A percentile compares a stretch with the other conserved stretches of the same genome.
Conservation (phyloP, 2,329 filamentous ascomycete species). For the Metarhizium album region DNA sequence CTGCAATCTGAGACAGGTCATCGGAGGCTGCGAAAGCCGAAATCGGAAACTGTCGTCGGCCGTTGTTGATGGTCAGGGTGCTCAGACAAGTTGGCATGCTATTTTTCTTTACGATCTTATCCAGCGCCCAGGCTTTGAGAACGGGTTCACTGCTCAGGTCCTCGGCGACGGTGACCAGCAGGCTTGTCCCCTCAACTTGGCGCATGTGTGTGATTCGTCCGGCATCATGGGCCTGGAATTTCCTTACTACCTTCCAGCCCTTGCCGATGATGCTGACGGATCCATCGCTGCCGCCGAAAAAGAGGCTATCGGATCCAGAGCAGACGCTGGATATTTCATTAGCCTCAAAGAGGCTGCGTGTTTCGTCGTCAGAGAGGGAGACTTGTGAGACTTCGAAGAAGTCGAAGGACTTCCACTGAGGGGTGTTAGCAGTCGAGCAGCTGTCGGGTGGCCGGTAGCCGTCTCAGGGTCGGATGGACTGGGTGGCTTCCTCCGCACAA, state of each 20-base stretch:
- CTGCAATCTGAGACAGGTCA: slow-evolving; percentile 83
- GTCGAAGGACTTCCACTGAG: slow-evolving; percentile 96
- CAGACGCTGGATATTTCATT: slow-evolving; percentile 73
- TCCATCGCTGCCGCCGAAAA: slow-evolving; percentile 79
- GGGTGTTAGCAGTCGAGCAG: neutral
- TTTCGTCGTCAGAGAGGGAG: slow-evolving; percentile 68
- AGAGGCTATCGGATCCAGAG: slow-evolving; percentile 80
- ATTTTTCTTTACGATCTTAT: slow-evolving; percentile 89
- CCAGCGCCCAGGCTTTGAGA: slow-evolving; percentile 94
- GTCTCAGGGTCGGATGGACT: no score
- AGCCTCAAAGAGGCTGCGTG: slow-evolving; percentile 68
- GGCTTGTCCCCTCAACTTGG: slow-evolving; percentile 76
- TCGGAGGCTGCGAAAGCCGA: slow-evolving; percentile 81
- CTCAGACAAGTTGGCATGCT: slow-evolving; percentile 81
- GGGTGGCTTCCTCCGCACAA: neutral
- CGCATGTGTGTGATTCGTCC: slow-evolving; percentile 82
- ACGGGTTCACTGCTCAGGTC: slow-evolving; percentile 80
- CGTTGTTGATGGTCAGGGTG: slow-evolving; percentile 78
- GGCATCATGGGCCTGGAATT: slow-evolving; percentile 76
- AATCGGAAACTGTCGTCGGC: slow-evolving; percentile 85
- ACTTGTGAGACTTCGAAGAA: slow-evolving; percentile 95
- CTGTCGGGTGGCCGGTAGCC: no score
- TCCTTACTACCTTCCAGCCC: slow-evolving; percentile 75
- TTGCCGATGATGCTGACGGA: slow-evolving; percentile 78
- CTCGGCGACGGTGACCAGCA: slow-evolving; percentile 80